A percentile compares a stretch with the other conserved stretches of the same genome.
Conservation (phyloP, 2,329 filamentous ascomycete genomes). For the Myriosclerotinia duriaeana region DNA sequence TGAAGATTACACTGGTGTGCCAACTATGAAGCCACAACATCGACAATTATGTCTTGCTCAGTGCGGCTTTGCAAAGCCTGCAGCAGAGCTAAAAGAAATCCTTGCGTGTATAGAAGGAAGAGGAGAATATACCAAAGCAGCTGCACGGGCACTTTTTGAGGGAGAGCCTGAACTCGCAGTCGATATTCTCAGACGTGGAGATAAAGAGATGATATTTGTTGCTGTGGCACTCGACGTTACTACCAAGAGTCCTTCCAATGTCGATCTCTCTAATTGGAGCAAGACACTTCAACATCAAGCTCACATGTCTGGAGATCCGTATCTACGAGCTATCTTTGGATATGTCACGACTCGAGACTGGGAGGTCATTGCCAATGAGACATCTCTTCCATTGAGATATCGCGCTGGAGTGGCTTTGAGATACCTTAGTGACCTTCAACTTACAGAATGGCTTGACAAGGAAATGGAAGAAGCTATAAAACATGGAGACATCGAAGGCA, state of each 20-base stretch:
- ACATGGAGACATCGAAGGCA: conserved; percentile 72
- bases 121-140: conserved; percentile 68
- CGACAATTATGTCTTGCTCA: conserved; percentile 73
- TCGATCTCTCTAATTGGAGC: conserved; percentile 39
- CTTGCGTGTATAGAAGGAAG: conserved; percentile 48
- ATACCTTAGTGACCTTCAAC: conserved; percentile 60
- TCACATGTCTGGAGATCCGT: conserved; percentile 65
- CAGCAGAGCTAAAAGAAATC: conserved; percentile 47
- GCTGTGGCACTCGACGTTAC: conserved; percentile 66
- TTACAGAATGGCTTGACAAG: conserved; percentile 66
- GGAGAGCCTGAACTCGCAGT: conserved; percentile 68
- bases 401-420: conserved; percentile 71
- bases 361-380: conserved; percentile 70
- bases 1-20: conserved; percentile 61
- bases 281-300: conserved; percentile 35
- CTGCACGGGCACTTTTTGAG: conserved; percentile 73
- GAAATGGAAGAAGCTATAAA: conserved; percentile 60
- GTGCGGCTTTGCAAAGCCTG: conserved; percentile 66
- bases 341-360: conserved; percentile 77
- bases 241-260: conserved; percentile 48
- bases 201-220: conserved; percentile 67
- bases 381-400: conserved; percentile 71
- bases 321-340: conserved; percentile 75
- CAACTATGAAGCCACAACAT: conserved; percentile 66
- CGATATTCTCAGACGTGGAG: conserved; percentile 66